phyloP scores from a whole-genome alignment of 2,329 filamentous ascomycete genomes.

The Graphiopsis chlorocephala region DNA sequence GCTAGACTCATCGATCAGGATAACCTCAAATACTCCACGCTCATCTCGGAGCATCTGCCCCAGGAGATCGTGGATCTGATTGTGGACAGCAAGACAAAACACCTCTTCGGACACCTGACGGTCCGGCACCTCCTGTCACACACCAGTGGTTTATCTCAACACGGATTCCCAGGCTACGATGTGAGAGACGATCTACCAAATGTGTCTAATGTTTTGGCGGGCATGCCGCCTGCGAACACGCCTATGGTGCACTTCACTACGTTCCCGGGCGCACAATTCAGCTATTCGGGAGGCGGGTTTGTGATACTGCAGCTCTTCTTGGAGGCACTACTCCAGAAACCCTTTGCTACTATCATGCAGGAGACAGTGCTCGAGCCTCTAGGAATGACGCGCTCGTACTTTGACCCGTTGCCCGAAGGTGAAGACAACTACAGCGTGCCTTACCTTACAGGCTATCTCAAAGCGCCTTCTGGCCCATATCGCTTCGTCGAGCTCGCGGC shows the following conservation, averaged over 20 bases:
- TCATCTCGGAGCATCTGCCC: background rate
- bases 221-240: slow-evolving; percentile 24
- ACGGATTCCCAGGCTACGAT: slow-evolving; percentile 28
- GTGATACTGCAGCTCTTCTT: slow-evolving; percentile 26
- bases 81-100: background rate
- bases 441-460: background rate
- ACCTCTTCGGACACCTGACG: slow-evolving; percentile 20
- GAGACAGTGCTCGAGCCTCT: slow-evolving; percentile 25
- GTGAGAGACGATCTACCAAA: slow-evolving; percentile 14
- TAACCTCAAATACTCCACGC: slow-evolving; percentile 15
- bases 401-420: slow-evolving; percentile 12
- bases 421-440: background rate
- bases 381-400: slow-evolving; percentile 25
- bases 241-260: slow-evolving; percentile 22
- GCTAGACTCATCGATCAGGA: slow-evolving; percentile 27
- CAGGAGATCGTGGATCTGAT: background rate
- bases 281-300: slow-evolving; percentile 30
- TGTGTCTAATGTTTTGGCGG: slow-evolving; percentile 19
- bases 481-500: slow-evolving; percentile 27
- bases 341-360: slow-evolving; percentile 25
- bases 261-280: slow-evolving; percentile 25
- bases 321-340: slow-evolving; percentile 19
- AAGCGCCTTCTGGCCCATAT: slow-evolving; percentile 11
- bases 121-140: slow-evolving; percentile 27
- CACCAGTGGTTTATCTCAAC: slow-evolving; percentile 25